These are phyloP conservation scores for Populus tremula DNA, from an alignment of 345 rosid genomes.

Conservation along the genomic window DNA sequence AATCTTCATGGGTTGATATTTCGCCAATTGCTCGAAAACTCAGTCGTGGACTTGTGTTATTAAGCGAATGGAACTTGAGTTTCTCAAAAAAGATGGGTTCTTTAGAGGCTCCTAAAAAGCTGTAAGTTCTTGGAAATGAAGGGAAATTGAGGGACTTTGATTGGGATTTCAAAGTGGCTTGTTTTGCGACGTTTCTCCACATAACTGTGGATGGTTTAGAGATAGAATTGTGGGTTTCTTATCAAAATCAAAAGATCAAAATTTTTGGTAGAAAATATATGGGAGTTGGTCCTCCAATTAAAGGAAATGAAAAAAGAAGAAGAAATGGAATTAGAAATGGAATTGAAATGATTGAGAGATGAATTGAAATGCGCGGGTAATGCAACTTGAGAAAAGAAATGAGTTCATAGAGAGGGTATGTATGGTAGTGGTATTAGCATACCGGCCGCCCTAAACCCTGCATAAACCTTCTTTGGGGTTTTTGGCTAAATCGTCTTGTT, in stretches of 20 bases:
- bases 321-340: background rate
- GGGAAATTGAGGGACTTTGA: constrained; percentile 22
- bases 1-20: constrained; percentile 34
- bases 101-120: constrained; percentile 35
- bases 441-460: background rate
- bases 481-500: too few relatives aligned
- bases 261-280: constrained; percentile 30
- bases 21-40: constrained; percentile 32
- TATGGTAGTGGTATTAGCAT: background rate
- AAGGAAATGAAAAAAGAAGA: background rate
- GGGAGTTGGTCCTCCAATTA: constrained; percentile 38
- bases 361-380: constrained; percentile 1
- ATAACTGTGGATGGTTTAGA: constrained; percentile 43
- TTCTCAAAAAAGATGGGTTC: constrained; percentile 28
- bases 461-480: too few relatives aligned
- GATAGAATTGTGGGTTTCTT: constrained; percentile 19
- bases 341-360: background rate
- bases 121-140: constrained; percentile 25
- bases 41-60: constrained; percentile 18
- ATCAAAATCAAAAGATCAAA: constrained; percentile 33
- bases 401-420: background rate
- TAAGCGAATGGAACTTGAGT: constrained; percentile 19
- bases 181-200: constrained; percentile 75
- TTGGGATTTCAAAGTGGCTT: constrained; percentile 38
- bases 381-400: background rate